phyloP scores from a whole-genome alignment of 306 rosid genomes.

The Nissolia schottii region DNA sequence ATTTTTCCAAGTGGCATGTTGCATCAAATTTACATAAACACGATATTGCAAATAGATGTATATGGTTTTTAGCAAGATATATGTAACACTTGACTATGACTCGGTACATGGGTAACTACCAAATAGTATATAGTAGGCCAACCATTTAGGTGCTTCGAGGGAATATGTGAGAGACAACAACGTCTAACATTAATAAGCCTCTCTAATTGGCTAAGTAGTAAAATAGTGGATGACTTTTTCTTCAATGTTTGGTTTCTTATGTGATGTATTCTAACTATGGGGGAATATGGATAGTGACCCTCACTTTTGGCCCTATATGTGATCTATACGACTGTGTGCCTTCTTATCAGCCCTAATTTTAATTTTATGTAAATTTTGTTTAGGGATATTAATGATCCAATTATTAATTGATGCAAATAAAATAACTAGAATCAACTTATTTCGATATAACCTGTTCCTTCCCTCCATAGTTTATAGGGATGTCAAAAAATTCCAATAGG shows the following conservation, averaged over 20 bases:
- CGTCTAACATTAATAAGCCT: slow-evolving; percentile 27
- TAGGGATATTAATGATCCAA: too few relatives aligned
- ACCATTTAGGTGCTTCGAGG: slow-evolving; percentile 23
- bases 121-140: slow-evolving; percentile 38
- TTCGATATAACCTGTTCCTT: too few relatives aligned
- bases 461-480: too few relatives aligned
- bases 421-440: too few relatives aligned
- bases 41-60: background rate
- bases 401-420: too few relatives aligned
- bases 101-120: slow-evolving; percentile 7
- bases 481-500: too few relatives aligned
- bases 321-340: background rate
- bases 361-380: background rate
- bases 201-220: slow-evolving; percentile 38
- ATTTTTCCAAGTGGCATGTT: slow-evolving; percentile 17
- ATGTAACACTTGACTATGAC: background rate
- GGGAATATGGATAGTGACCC: background rate
- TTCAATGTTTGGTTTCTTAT: background rate
- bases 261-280: background rate
- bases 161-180: slow-evolving; percentile 26
- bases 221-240: slow-evolving; percentile 26
- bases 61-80: background rate
- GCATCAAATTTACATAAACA: background rate
- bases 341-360: background rate
- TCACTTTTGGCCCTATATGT: background rate